Conservation (phyloP, 768 basidiomycete genomes). For the Macrocybe gigantea region DNA sequence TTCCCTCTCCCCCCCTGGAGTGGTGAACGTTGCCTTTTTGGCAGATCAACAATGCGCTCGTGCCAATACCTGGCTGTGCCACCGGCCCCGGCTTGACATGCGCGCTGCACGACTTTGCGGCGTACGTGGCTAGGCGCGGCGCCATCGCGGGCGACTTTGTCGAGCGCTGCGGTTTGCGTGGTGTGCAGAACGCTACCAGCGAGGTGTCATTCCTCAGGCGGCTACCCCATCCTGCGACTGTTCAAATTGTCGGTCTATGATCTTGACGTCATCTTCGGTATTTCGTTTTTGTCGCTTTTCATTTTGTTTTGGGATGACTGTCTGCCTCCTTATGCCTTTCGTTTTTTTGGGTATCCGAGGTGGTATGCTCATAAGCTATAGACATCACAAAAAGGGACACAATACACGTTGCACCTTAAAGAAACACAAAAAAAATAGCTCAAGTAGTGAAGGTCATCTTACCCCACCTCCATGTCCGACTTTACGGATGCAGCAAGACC, state of each 20-base stretch:
- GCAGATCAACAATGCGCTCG: constrained; percentile 34
- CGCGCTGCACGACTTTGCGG: constrained; percentile 25
- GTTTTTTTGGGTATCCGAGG: too few species aligned
- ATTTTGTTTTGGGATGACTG: too few species aligned
- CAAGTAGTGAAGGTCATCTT: background rate
- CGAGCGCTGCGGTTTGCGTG: constrained; percentile 25
- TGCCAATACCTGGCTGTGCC: constrained; percentile 32
- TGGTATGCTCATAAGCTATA: too few species aligned
- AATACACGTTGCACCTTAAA: background rate
- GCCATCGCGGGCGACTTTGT: constrained; percentile 30
- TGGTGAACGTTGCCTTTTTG: background rate
- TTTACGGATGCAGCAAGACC: constrained; percentile 43
- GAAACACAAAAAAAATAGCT: background rate
- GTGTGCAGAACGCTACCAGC: constrained; percentile 17
- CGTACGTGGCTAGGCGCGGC: constrained; percentile 22
- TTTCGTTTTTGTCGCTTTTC: too few species aligned
- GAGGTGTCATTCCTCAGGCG: constrained; percentile 17
- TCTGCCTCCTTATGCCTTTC: too few species aligned
- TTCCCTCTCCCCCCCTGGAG: background rate
- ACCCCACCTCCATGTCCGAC: too few species aligned
- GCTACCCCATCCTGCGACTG: constrained; percentile 3
- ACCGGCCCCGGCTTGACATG: constrained; percentile 34
- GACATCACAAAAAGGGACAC: too few species aligned
- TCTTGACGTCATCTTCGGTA: too few species aligned
- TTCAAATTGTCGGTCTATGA: constrained; percentile 7